Percentiles rank a stretch among this genome's conserved stretches.
Conservation (phyloP, 495 filamentous ascomycete genomes). For the Aspergillus leporis region DNA sequence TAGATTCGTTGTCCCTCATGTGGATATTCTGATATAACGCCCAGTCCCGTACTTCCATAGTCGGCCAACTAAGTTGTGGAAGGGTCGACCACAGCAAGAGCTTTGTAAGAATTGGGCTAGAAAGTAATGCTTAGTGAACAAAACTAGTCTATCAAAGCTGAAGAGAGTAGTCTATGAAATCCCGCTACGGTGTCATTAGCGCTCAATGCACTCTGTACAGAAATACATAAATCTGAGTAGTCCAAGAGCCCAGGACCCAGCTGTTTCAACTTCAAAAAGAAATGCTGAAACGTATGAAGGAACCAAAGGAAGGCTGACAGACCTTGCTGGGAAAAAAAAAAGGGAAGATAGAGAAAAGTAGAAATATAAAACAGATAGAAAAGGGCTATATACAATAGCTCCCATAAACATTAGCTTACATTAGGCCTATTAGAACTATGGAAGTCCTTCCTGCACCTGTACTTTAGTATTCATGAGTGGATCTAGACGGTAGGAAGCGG, state of each 20-base stretch:
- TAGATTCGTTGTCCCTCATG: background rate
- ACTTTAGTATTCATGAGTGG: background rate
- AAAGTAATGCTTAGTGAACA: background rate
- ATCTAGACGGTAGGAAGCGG: background rate
- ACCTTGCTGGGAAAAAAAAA: background rate
- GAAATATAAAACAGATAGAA: background rate
- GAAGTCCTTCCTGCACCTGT: background rate
- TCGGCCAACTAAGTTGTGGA: background rate
- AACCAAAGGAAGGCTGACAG: background rate
- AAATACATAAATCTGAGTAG: background rate
- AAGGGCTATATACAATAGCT: background rate
- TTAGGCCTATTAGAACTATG: background rate
- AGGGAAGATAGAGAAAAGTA: background rate
- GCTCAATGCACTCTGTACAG: background rate
- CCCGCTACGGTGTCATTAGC: background rate
- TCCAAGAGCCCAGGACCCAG: background rate
- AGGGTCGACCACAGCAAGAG: background rate
- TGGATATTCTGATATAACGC: no score
- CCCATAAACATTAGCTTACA: background rate
- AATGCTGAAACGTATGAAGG: background rate
- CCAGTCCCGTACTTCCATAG: no score
- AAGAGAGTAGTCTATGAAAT: background rate
- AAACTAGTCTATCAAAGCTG: background rate
- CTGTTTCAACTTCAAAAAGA: background rate
- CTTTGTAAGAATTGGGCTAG: background rate